phyloP scores from a whole-genome alignment of 805 yeast species.

The Ogataea nakhonphanomensis region DNA sequence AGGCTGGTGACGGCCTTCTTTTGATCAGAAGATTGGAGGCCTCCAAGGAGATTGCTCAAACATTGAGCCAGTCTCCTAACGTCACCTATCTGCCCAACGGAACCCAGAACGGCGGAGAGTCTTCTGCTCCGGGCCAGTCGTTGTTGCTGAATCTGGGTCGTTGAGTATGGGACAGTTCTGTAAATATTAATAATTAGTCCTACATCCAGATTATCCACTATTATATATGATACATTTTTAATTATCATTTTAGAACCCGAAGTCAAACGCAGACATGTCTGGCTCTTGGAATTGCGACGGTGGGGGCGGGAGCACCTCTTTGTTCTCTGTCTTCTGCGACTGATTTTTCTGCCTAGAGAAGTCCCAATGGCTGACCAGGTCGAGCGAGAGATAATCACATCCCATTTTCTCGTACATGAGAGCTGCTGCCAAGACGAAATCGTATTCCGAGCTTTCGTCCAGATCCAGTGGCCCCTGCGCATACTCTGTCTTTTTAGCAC shows the following conservation, averaged over 20 bases:
- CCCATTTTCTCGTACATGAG: conserved; percentile 83
- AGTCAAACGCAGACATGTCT: conserved; percentile 71
- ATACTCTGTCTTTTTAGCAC: conserved; percentile 49
- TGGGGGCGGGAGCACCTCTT: conserved; percentile 41
- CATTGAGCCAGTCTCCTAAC: conserved; percentile 78
- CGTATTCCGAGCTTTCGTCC: conserved; percentile 48
- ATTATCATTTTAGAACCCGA: conserved; percentile 33
- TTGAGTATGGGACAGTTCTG: conserved; percentile 24
- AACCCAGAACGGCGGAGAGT: conserved; percentile 35
- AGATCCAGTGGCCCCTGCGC: conserved; percentile 48
- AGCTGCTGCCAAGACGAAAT: conserved; percentile 59
- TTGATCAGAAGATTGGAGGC: conserved; percentile 95
- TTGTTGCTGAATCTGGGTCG: conserved; percentile 69
- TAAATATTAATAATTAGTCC: neutral
- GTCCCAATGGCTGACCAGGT: conserved; percentile 64
- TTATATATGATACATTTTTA: neutral
- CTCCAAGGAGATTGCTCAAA: conserved; percentile 88
- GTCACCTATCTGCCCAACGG: conserved; percentile 81
- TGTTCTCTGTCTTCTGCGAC: conserved; percentile 3
- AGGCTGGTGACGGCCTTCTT: conserved; percentile 94
- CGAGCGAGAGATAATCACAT: conserved; percentile 72
- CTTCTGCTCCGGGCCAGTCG: conserved; percentile 45
- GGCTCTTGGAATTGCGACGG: conserved; percentile 62
- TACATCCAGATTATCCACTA: no score
- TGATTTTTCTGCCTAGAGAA: conserved; percentile 34